These are phyloP conservation scores for Colletotrichum spaethianum DNA, from an alignment of 2,329 filamentous ascomycete genomes.

Conservation along the genomic window DNA sequence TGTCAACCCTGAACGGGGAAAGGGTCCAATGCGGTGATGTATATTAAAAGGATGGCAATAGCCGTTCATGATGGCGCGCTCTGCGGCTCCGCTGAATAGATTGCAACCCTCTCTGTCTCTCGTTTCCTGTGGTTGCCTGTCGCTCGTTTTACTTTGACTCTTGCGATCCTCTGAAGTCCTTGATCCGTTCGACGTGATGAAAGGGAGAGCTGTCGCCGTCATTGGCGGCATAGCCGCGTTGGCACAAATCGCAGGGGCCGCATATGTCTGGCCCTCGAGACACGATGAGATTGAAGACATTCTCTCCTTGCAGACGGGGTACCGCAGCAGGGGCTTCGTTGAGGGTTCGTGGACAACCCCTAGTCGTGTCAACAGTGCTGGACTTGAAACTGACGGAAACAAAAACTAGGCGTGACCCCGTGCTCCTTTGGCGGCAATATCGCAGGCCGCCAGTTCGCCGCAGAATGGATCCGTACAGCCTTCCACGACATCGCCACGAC, in stretches of 20 bases:
- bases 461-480: slow-evolving; percentile 51
- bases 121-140: background rate
- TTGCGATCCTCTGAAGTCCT: too few species aligned
- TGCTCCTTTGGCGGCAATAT: slow-evolving; percentile 44
- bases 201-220: background rate
- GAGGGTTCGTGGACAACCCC: slow-evolving; percentile 41
- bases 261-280: slow-evolving; percentile 44
- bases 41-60: slow-evolving; percentile 6
- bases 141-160: background rate
- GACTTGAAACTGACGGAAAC: background rate
- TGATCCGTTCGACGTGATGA: background rate
- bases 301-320: slow-evolving; percentile 43
- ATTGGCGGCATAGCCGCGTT: slow-evolving; percentile 1
- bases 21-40: slow-evolving; percentile 19
- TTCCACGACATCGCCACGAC: slow-evolving; percentile 51
- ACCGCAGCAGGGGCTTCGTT: slow-evolving; percentile 43
- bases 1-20: background rate
- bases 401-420: slow-evolving; percentile 32
- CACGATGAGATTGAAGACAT: slow-evolving; percentile 45
- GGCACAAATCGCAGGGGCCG: slow-evolving; percentile 7
- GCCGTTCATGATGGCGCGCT: background rate
- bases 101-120: background rate
- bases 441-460: slow-evolving; percentile 46
- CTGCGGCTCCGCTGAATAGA: background rate
- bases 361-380: background rate